Base-by-base conservation (phyloP, 2,329 filamentous ascomycete species). In the Colletotrichum melonis region DNA sequence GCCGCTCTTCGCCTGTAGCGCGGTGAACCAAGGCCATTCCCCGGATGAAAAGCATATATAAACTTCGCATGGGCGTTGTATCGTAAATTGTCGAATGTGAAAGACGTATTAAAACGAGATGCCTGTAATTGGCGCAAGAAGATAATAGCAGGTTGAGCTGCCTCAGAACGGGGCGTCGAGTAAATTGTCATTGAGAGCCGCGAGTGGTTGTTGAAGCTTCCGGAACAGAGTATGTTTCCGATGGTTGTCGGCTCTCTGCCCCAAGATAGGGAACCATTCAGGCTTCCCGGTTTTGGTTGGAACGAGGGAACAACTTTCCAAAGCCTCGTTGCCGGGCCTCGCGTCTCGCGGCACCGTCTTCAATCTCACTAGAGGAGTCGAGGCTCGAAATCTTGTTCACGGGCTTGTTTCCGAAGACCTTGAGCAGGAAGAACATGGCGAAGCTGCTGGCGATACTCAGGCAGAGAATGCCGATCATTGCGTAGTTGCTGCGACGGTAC, bases 401-500 rank as follows among this genome's bases (percentile, higher is more conserved):
- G 1, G 86, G 86, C 52, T 85, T 79, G 76, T 90, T 90, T 24
- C 89, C 90, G 71, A 91, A 84, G 35, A 88, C 81, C 79, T 79
- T 92, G 54, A 97, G 83, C 70, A 94, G 82, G 22, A 91, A 78
- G 63, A 91, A 90, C 92, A 97, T 95, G 69, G 87, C 79, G 26
- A 92, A 84, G 56, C 92, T 92, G 77, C 92, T 93, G 4, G 92
- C 76, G 63, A 97, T 95, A 83, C 95, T 97, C 63, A 92, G 84
- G 75, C 90, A 91, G 24, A 98, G 84, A 69, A 98, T 98, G 3
- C 92, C 95, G 72, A 97, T 91, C 95, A 98, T 97, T 77, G 92
- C 91, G 76, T 95, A 85, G 82, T 97, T 98, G 84, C 94, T 97
- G 81, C 92, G 92, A 75, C 93, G 92, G 83, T 93, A 97, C 83